These are phyloP conservation scores for Cicer yamashitae DNA, from an alignment of 306 rosid species.

Conservation along the genomic window DNA sequence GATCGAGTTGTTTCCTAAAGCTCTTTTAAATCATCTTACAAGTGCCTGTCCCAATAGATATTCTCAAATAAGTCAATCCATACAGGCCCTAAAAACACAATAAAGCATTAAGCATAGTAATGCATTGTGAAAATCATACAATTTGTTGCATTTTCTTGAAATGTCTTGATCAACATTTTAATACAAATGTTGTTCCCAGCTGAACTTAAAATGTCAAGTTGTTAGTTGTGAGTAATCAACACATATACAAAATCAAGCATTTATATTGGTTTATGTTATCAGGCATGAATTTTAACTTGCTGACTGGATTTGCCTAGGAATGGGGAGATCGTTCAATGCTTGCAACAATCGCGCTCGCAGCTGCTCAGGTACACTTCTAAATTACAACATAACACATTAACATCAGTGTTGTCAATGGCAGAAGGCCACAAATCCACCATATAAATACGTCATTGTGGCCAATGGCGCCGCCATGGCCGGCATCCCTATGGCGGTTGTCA, in stretches of 20 bases:
- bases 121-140: conserved; percentile 37
- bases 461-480: too few relatives aligned
- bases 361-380: conserved; percentile 81
- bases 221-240: conserved; percentile 24
- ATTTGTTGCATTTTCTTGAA: conserved; percentile 22
- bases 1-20: too few relatives aligned
- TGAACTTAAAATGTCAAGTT: conserved; percentile 26
- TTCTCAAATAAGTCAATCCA: too few relatives aligned
- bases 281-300: conserved; percentile 24
- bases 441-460: too few relatives aligned
- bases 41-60: too few relatives aligned
- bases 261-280: conserved; percentile 27
- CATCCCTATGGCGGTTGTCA: too few relatives aligned
- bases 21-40: too few relatives aligned
- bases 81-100: neutral
- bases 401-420: too few relatives aligned
- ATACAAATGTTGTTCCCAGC: neutral
- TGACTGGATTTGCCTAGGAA: conserved; percentile 68
- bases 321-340: conserved; percentile 99
- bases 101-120: too few relatives aligned
- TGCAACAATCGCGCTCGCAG: conserved; percentile 94
- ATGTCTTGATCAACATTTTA: neutral
- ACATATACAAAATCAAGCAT: conserved; percentile 7
- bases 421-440: too few relatives aligned
- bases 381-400: conserved; percentile 14